Conservation (phyloP, 768 basidiomycete genomes). For the Trametes villosa region DNA sequence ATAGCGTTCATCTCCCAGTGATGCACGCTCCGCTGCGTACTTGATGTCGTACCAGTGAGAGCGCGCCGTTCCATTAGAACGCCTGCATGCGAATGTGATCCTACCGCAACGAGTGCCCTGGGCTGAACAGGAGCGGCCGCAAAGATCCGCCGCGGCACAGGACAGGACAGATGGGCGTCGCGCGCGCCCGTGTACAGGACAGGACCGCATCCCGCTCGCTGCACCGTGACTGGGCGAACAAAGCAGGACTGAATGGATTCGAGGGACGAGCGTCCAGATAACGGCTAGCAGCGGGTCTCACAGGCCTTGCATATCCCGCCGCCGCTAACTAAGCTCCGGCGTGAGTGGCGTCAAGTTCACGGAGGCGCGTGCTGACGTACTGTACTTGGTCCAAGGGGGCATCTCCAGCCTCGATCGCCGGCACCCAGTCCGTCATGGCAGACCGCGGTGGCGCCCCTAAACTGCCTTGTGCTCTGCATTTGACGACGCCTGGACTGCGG, state of each 20-base stretch:
- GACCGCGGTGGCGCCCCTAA: slow-evolving; percentile 4
- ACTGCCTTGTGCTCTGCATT: slow-evolving; percentile 3
- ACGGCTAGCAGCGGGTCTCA: slow-evolving; percentile 14
- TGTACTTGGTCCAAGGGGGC: slow-evolving; percentile 11
- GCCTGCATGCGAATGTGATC: background rate
- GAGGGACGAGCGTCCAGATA: slow-evolving; percentile 19
- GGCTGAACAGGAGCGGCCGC: slow-evolving; percentile 10
- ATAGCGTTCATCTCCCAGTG: slow-evolving; percentile 12
- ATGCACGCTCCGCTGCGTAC: slow-evolving; percentile 18
- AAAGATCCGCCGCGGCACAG: slow-evolving; percentile 18
- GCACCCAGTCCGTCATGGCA: slow-evolving; percentile 5
- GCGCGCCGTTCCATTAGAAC: slow-evolving; percentile 9
- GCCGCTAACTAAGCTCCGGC: slow-evolving; percentile 14
- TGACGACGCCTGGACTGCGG: slow-evolving; percentile 3
- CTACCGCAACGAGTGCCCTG: background rate
- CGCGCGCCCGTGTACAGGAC: slow-evolving; percentile 7
- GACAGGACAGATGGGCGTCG: slow-evolving; percentile 15
- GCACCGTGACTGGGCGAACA: slow-evolving; percentile 12
- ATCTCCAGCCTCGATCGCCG: slow-evolving; percentile 13
- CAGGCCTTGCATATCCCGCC: background rate
- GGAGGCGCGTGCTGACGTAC: slow-evolving; percentile 13
- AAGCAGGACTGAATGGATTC: slow-evolving; percentile 9
- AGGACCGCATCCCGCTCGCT: slow-evolving; percentile 9
- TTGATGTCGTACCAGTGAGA: slow-evolving; percentile 11
- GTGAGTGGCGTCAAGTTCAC: slow-evolving; percentile 17